These are phyloP conservation scores for Pseudognaphalium luteoalbum DNA, from an alignment of 129 eudicot species.

Conservation along the genomic window DNA sequence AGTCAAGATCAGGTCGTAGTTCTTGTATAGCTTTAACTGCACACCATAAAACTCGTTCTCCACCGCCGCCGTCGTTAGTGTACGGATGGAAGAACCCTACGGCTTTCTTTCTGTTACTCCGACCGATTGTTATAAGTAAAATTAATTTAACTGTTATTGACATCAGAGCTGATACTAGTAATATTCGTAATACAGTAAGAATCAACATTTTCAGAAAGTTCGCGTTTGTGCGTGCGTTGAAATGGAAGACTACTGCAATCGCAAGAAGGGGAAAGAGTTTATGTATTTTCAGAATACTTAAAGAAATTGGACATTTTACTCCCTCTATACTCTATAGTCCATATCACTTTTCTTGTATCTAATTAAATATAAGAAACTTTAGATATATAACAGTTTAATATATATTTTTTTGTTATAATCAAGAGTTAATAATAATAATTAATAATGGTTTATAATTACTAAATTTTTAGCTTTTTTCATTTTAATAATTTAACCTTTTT, in stretches of 20 bases:
- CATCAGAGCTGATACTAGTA: conserved; percentile 23
- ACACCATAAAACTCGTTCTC: conserved; percentile 96
- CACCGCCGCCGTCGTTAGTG: conserved; percentile 99
- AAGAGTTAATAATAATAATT: too few species aligned
- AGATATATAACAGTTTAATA: too few species aligned
- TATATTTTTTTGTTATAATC: too few species aligned
- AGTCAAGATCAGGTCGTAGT: conserved; percentile 67
- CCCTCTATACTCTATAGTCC: too few species aligned
- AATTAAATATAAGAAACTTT: too few species aligned
- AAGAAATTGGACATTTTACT: too few species aligned
- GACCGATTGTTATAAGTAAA: conserved; percentile 30
- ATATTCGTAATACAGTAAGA: conserved; percentile 18
- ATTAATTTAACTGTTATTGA: conserved; percentile 4
- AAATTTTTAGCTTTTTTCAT: too few species aligned
- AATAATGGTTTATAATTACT: too few species aligned
- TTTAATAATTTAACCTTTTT: too few species aligned
- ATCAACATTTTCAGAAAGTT: conserved; percentile 1
- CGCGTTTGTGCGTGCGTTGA: background rate
- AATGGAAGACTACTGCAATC: background rate
- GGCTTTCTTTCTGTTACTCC: conserved; percentile 46
- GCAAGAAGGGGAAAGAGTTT: background rate
- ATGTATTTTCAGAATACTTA: too few species aligned
- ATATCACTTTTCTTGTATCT: too few species aligned
- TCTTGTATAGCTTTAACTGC: conserved; percentile 95
- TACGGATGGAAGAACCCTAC: conserved; percentile 91